Conservation (phyloP, 2,329 filamentous ascomycete genomes). For the Leptographium flavum region DNA sequence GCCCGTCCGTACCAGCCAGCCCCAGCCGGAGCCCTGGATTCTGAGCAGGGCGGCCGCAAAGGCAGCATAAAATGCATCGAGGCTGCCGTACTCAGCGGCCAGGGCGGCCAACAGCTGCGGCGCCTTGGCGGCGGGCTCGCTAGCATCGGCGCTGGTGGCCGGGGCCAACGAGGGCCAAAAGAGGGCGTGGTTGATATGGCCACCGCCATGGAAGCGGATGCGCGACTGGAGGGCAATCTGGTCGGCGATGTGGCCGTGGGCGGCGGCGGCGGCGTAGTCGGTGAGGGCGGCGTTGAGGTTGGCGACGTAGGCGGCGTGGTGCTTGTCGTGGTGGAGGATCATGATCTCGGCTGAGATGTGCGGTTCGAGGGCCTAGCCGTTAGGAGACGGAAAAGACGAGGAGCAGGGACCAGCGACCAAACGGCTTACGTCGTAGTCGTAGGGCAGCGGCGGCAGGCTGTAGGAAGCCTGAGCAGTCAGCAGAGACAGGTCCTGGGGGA, state of each 20-base stretch:
- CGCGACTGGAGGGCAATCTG: conserved; percentile 47
- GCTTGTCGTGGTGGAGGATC: conserved; percentile 88
- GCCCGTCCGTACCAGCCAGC: conserved; percentile 54
- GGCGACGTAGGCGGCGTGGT: conserved; percentile 89
- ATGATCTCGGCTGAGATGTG: conserved; percentile 78
- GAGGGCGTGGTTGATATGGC: conserved; percentile 52
- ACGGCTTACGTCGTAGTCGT: conserved; percentile 18
- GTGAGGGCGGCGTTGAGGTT: conserved; percentile 69
- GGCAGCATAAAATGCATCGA: conserved; percentile 51
- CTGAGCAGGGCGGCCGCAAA: conserved; percentile 52
- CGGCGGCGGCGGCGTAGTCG: conserved; percentile 46
- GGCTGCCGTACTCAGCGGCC: conserved; percentile 47
- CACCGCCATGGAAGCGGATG: conserved; percentile 54
- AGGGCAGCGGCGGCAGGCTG: conserved; percentile 14
- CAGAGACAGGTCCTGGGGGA: no score
- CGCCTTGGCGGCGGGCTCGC: conserved; percentile 30
- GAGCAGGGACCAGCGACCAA: no score
- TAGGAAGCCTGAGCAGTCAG: no score
- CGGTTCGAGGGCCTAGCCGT: conserved; percentile 39
- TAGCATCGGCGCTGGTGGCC: conserved; percentile 39
- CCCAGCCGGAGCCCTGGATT: conserved; percentile 78
- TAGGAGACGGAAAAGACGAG: background rate
- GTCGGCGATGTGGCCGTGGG: conserved; percentile 37
- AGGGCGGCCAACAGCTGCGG: conserved; percentile 42
- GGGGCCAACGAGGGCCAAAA: conserved; percentile 61